Base-by-base conservation (phyloP, 2,329 filamentous ascomycete species). In the Botrytis elliptica region DNA sequence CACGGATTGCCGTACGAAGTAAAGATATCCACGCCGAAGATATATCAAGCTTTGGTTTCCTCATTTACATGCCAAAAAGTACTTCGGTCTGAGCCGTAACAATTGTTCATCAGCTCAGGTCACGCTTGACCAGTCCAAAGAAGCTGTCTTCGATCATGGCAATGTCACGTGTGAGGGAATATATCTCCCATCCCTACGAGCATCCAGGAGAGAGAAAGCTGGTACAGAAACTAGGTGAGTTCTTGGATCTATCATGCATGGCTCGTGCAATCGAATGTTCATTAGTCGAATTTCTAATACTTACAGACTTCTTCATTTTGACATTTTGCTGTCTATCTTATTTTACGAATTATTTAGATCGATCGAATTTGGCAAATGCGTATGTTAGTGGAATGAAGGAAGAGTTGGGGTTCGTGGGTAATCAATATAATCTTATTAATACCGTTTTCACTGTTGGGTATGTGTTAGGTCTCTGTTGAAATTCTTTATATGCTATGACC, bases 401-500 rank as follows among this genome's bases (percentile, higher is more conserved):
- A 70, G 82, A 87, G 63, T 82, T 88, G 64, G 82, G 84, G 0
- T 80, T 85, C 33, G 80, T 83, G 44, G 83, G 82, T 8, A 85
- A 85, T 62, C 77, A 85, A 74, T 38, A 78, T 14, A 88, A 87
- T 76, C 80, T 85, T 72, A 87, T 89, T 79, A 88, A 86, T 77
- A 87, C 85, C 4, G 84, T 84, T 65, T 86, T 83, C 64, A 79
- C 78, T 25, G 76, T 79, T 67, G 78, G 77, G 77, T 80, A 75
- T 66, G 77, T 74, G 12, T 10, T 29, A 3, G 14, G 0, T 38
- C 20, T 52, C 22, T 49, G 52, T 73, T 74, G 5, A 3, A 10
- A 33, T 72, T 52, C 60, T 42, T 72, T 1, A 16, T 66, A 40
- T 63, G 18, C 44, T 8, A 20, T 66, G 29, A 14, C 1, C 3